Base-by-base conservation (phyloP, 805 yeast genomes). In the Candida hungchunana region DNA sequence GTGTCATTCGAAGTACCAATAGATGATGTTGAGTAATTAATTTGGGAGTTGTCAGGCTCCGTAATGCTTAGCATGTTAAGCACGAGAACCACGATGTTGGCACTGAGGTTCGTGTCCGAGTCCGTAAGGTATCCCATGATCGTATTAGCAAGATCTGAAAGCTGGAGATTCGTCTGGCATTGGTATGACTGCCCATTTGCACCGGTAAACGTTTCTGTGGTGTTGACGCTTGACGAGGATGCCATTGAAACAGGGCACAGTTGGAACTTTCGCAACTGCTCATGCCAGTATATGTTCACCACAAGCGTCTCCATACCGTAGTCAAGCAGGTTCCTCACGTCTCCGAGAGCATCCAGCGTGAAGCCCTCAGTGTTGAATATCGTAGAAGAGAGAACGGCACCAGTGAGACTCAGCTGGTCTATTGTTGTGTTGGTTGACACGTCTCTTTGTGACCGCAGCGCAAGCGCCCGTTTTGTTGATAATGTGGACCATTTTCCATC, bases 231-330 rank as follows among this genome's bases (percentile, higher is more conserved):
- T 3, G 34, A 19, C 6, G 39, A 25, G 8, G 24, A 24, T 17
- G 35, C 31, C 17, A 37, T 31, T 2, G 67, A 64, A 2, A 65
- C 66, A 0, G 83, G 81, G 45, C 84, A 78, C 4, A 78, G 53
- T 44, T 77, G 80, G 75, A 82, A 78, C 37, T 57, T 60, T 8
- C 40, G 33, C 4, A 65, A 57, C 27, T 58, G 47, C 32, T 71
- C 73, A 47, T 73, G 74, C 66, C 75, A 72, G 53, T 77, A 79
- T 18, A 79, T 36, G 48, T 82, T 84, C 4, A 79, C 34, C 36
- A 62, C 56, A n/a, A 77, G 52, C 0, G 66, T 55, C 34, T 67
- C 70, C 1, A 69, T 58, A 0, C 83, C 83, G 2, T 56, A 55
- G 24, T 54, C 47, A 28, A 80, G 44, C 14, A 76, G 31, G 0